Base-by-base conservation (phyloP, 768 basidiomycete species). In the Psilocybe cubensis region DNA sequence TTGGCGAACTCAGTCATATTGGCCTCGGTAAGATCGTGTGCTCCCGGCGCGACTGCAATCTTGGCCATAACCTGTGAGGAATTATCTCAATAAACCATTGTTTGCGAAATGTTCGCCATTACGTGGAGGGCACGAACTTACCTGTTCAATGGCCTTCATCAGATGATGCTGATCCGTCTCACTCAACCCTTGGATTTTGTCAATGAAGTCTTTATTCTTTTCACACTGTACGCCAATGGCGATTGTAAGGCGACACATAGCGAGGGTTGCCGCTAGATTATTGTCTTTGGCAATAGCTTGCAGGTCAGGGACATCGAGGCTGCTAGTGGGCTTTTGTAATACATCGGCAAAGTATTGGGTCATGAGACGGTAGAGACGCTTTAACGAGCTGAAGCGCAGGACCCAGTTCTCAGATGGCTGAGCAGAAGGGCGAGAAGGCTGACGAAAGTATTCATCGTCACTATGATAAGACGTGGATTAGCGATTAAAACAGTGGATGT, bases 91-190 rank as follows among this genome's bases (percentile, higher is more conserved):
- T 18, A 28, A 41, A 40, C 20, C 9, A 54, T 20, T 57, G 12
- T 35, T 18, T 58, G 2, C 48, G 38, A 10, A 52, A 28, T 18
- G 4, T 27, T 33, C 21, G 28, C 38, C 24, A 29, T 18, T 8
- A 14, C 24, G 21, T 20, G n/a, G 17, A 21, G 43, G 52, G 38
- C 28, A 11, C 35, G 33, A 70, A 12, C 82, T 52, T 57, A 92
- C 94, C 80, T 92, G 90, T 72, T 97, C 95, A 57, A 97, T 96
- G 38, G 92, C 91, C 72, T 84, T 89, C 96, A 97, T 98, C 52
- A 97, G 76, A 66, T 86, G 80, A 69, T 94, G 91, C 74, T 97
- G 95, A 67, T 94, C 88, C 17, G 75, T 80, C 71, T 96, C 91
- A 58, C 84, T 88, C 60, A 97, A 72, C 2, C 83, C 81, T 66